Conservation (phyloP, 2,329 filamentous ascomycete genomes). For the Penicillium hesseltinei region DNA sequence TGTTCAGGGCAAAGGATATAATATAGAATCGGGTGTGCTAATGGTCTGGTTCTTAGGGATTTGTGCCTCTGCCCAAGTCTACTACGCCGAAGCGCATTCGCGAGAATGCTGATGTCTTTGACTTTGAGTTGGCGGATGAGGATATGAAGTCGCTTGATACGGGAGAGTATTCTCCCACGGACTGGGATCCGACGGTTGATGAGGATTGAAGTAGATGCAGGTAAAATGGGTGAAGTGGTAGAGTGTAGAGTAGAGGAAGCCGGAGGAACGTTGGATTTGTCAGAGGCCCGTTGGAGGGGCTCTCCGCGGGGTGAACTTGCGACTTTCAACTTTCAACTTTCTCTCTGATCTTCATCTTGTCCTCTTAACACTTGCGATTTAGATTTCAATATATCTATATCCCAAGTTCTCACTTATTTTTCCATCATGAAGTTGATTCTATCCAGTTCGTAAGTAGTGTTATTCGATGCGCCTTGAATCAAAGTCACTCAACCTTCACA, state of each 20-base stretch:
- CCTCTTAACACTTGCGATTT: background rate
- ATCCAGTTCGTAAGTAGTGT: slow-evolving; percentile 71
- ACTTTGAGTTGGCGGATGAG: slow-evolving; percentile 58
- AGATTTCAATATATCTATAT: background rate
- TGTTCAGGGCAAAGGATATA: background rate
- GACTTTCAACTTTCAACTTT: background rate
- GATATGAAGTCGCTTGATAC: slow-evolving; percentile 59
- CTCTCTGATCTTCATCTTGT: background rate
- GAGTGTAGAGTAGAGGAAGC: background rate
- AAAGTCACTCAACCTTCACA: slow-evolving; percentile 29
- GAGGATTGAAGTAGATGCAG: slow-evolving; percentile 23
- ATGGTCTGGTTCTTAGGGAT: slow-evolving; percentile 44
- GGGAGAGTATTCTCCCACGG: slow-evolving; percentile 56
- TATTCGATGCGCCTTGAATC: slow-evolving; percentile 1
- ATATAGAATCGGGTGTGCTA: background rate
- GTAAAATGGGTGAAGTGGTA: background rate
- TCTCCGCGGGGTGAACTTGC: slow-evolving; percentile 1
- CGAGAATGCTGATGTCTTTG: slow-evolving; percentile 59
- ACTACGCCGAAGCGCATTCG: slow-evolving; percentile 59
- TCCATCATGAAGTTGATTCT: slow-evolving; percentile 76
- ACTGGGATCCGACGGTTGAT: slow-evolving; percentile 55
- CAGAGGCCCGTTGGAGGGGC: background rate
- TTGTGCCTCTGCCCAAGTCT: slow-evolving; percentile 63
- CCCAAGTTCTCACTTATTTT: slow-evolving; percentile 4
- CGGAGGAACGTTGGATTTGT: slow-evolving; percentile 2